Conservation (phyloP, 176 grass and related monocot genomes). For the Phoenix dactylifera region DNA sequence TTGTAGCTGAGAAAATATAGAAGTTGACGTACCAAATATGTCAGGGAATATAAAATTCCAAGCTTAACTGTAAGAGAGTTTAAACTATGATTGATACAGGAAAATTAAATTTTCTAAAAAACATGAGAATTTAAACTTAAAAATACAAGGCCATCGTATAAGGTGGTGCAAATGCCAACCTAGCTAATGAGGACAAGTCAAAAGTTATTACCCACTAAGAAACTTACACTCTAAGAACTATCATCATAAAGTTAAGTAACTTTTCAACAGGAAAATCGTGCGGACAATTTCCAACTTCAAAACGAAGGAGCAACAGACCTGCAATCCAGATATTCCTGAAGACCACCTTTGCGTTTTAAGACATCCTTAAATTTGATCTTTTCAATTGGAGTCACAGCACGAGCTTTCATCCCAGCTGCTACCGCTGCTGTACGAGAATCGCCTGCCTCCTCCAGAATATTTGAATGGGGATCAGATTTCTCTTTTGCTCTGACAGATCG, state of each 20-base stretch:
- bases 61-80: too few relatives aligned
- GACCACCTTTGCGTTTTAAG: constrained; percentile 79
- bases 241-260: neutral
- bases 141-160: too few relatives aligned
- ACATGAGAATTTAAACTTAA: too few relatives aligned
- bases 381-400: constrained; percentile 65
- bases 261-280: neutral
- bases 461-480: constrained; percentile 19
- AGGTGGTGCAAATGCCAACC: too few relatives aligned
- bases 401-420: constrained; percentile 68
- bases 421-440: constrained; percentile 52
- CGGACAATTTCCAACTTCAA: neutral
- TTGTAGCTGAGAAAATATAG: too few relatives aligned
- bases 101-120: neutral
- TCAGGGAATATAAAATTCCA: too few relatives aligned
- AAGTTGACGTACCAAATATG: too few relatives aligned
- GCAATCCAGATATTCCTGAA: constrained; percentile 89
- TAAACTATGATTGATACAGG: neutral
- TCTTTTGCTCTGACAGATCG: constrained; percentile 54
- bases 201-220: neutral
- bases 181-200: too few relatives aligned
- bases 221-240: neutral
- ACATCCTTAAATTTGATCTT: constrained; percentile 93
- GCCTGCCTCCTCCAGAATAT: constrained; percentile 29
- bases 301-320: constrained; percentile 40